A percentile compares a stretch with the other conserved stretches of the same genome.
Conservation (phyloP, 2,329 filamentous ascomycete species). For the Trematosphaeria pertusa region DNA sequence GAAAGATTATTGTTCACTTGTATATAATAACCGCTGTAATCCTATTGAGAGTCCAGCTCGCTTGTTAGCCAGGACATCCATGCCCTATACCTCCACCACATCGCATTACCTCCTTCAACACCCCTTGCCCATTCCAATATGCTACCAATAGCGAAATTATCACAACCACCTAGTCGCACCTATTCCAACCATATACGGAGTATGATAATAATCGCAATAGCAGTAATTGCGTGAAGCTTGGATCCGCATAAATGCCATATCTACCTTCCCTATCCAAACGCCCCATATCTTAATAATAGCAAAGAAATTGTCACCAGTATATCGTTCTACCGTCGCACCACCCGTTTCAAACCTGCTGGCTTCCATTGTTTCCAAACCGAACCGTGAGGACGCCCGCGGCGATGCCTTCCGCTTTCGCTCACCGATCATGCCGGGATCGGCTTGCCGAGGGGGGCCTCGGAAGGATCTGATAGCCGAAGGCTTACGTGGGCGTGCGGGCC, state of each 20-base stretch:
- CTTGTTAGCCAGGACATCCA: neutral
- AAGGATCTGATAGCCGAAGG: neutral
- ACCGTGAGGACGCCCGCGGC: neutral
- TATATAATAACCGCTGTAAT: too few relatives aligned
- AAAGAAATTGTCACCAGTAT: neutral
- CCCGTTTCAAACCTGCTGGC: neutral
- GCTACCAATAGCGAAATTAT: neutral
- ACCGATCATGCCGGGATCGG: neutral
- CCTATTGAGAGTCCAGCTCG: too few relatives aligned
- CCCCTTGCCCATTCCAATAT: conserved; percentile 2
- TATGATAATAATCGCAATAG: too few relatives aligned
- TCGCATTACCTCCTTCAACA: conserved; percentile 4
- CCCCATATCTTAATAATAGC: neutral
- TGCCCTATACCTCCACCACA: neutral
- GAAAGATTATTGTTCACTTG: too few relatives aligned
- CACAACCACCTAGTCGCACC: neutral
- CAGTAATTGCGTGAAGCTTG: too few relatives aligned
- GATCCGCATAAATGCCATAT: neutral
- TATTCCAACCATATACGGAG: neutral
- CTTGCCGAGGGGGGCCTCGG: neutral
- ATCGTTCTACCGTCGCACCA: neutral
- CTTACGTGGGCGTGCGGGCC: neutral
- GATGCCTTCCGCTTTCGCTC: neutral
- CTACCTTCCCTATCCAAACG: neutral
- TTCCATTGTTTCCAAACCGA: neutral